Percentiles rank a stretch among this genome's conserved stretches.
phyloP scores from a whole-genome alignment of 148 eudicot genomes.

The Persicaria maculosa region DNA sequence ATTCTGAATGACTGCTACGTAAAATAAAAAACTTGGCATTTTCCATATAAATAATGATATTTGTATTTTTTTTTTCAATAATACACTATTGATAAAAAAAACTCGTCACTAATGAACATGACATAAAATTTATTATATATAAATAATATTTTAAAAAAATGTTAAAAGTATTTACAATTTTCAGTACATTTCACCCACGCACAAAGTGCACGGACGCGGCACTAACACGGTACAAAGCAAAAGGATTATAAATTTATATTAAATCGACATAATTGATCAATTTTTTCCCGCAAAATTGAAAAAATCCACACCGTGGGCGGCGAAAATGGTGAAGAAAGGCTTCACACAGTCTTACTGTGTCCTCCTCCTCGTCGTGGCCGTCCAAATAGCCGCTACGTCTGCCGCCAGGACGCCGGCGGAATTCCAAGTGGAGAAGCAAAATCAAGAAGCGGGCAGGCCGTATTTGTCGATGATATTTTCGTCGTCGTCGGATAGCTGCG shows the following conservation, averaged over 20 bases:
- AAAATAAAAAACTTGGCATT: no score
- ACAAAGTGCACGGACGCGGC: no score
- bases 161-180: no score
- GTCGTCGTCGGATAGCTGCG: slow-evolving; percentile 26
- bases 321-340: slow-evolving; percentile 1
- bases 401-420: slow-evolving; percentile 8
- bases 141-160: no score
- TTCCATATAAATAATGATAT: no score
- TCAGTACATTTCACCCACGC: no score
- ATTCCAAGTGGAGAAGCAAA: neutral
- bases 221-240: neutral
- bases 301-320: neutral
- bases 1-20: no score
- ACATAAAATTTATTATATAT: no score
- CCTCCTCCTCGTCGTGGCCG: neutral
- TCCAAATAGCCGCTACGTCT: neutral
- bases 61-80: no score
- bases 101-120: no score
- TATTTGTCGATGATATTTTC: neutral
- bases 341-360: neutral
- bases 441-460: neutral
- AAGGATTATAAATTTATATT: neutral
- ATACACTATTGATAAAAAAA: no score
- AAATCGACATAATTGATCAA: no score
- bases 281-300: neutral